phyloP scores from a whole-genome alignment of 2,329 filamentous ascomycete species.

The Neodidymelliopsis sp. region DNA sequence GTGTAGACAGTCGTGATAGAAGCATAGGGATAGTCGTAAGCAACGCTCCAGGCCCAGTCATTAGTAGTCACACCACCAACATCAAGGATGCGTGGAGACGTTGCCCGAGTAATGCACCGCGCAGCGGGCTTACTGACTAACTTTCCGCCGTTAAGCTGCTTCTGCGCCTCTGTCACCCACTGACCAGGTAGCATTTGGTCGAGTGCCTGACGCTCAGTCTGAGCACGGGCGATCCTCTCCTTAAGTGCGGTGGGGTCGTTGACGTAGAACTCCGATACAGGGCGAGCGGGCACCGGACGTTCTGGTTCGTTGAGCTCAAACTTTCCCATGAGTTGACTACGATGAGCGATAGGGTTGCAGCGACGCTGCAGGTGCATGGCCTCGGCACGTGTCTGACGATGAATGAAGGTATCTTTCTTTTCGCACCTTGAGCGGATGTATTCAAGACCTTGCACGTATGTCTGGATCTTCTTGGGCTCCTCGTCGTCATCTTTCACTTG shows the following conservation, averaged over 20 bases:
- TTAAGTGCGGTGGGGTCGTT: constrained; percentile 70
- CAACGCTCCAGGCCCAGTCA: constrained; percentile 96
- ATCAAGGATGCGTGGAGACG: constrained; percentile 77
- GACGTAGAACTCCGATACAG: constrained; percentile 55
- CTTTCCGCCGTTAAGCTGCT: constrained; percentile 66
- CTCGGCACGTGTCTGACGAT: constrained; percentile 85
- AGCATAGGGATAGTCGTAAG: constrained; percentile 81
- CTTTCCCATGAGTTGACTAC: constrained; percentile 83
- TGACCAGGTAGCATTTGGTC: constrained; percentile 68
- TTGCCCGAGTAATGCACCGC: constrained; percentile 61
- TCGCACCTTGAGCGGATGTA: constrained; percentile 72
- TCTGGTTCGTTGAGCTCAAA: constrained; percentile 71
- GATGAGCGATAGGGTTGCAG: constrained; percentile 74
- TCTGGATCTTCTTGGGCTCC: constrained; percentile 64
- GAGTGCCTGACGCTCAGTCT: constrained; percentile 83
- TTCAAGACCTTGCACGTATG: constrained; percentile 89
- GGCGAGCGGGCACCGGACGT: constrained; percentile 53
- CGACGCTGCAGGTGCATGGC: constrained; percentile 84
- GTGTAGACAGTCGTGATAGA: constrained; percentile 89
- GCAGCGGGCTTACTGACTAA: constrained; percentile 62
- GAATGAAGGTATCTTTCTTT: constrained; percentile 79
- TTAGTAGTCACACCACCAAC: constrained; percentile 84
- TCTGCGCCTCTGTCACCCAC: constrained; percentile 70
- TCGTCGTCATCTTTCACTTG: constrained; percentile 36
- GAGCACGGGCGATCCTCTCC: constrained; percentile 57